Conservation (phyloP, 2,329 filamentous ascomycete genomes). For the Hypoxylon sp. region DNA sequence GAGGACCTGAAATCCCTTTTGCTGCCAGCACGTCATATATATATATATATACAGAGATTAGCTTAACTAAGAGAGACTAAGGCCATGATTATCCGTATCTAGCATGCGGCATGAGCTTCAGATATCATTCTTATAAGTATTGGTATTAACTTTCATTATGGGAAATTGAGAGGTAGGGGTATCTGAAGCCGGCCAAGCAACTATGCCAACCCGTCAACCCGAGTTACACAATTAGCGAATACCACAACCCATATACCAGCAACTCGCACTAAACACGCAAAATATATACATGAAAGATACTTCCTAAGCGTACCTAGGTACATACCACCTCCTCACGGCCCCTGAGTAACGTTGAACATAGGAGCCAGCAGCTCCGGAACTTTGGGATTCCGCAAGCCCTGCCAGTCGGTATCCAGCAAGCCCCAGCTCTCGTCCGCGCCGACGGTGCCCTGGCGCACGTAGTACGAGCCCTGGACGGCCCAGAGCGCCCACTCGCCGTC, state of each 20-base stretch:
- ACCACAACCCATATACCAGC: background rate
- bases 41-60: too few species aligned
- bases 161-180: constrained; percentile 22
- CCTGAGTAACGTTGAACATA: constrained; percentile 58
- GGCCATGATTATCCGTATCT: background rate
- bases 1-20: too few species aligned
- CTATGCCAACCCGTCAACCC: background rate
- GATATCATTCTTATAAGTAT: background rate
- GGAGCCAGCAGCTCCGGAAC: constrained; percentile 52
- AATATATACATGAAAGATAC: background rate
- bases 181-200: constrained; percentile 21
- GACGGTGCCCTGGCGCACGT: constrained; percentile 63
- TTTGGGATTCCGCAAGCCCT: constrained; percentile 55
- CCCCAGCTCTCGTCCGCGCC: constrained; percentile 68
- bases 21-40: too few species aligned
- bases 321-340: constrained; percentile 52
- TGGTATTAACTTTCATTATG: constrained; percentile 2
- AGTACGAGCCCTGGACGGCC: constrained; percentile 70
- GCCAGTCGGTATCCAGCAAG: constrained; percentile 60
- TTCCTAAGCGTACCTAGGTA: background rate
- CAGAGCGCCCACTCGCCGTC: constrained; percentile 71
- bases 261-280: background rate
- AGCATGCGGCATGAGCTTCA: background rate
- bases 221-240: background rate
- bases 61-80: too few species aligned